Percentiles rank a stretch among this genome's conserved stretches.
Conservation (phyloP, 1,284 basidiomycete species). For the Salmacisia buchloeana region DNA sequence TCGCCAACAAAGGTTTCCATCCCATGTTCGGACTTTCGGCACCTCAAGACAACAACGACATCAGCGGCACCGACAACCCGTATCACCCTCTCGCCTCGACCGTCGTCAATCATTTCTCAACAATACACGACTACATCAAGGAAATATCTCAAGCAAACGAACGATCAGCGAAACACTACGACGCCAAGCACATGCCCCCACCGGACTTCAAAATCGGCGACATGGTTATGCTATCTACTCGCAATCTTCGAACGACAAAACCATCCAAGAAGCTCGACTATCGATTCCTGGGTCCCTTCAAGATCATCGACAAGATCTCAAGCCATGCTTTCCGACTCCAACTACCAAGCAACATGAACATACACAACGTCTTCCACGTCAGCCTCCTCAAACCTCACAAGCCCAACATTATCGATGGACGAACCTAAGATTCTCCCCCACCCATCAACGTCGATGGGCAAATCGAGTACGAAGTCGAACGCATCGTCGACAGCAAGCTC, state of each 20-base stretch:
- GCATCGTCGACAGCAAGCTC: not conserved
- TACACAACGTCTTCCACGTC: slow-evolving; percentile 1
- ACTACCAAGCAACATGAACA: not conserved
- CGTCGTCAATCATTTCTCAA: not conserved
- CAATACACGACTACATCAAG: not conserved
- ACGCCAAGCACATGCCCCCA: not conserved
- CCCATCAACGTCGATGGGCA: not conserved
- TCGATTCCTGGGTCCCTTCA: not conserved
- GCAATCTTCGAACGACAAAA: not conserved
- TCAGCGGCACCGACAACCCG: no score
- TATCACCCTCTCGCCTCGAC: not conserved
- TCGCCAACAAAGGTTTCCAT: not conserved
- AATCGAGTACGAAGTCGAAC: not conserved
- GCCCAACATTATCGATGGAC: no score
- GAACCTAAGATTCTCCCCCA: not conserved
- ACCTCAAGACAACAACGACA: no score
- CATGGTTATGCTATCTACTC: not conserved
- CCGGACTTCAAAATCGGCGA: slow-evolving; percentile 7
- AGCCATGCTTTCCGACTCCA: not conserved
- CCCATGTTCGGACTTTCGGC: no score
- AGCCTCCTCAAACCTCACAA: not conserved
- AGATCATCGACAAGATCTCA: not conserved
- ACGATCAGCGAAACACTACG: not conserved
- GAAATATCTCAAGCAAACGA: not conserved
- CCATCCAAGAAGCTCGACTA: not conserved